Evolutionary conservation across 805 yeast species (phyloP).

Genomic region (Pachysolen tannophilus): DNA sequence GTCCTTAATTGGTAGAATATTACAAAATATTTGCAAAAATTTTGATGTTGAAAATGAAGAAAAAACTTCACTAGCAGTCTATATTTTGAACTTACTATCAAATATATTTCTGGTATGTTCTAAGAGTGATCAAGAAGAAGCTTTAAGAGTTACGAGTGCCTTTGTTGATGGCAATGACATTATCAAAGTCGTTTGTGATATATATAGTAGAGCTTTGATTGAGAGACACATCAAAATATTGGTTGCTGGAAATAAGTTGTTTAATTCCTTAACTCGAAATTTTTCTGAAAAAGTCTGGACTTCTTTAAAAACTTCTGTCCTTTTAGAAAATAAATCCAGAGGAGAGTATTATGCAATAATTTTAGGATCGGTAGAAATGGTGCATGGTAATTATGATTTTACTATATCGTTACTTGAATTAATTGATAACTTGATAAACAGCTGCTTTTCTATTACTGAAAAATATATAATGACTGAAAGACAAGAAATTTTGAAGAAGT

Average conservation of each 20-base stretch:
- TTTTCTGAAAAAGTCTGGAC: slow-evolving; percentile 74
- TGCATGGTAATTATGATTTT: slow-evolving; percentile 57
- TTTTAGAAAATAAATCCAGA: slow-evolving; percentile 53
- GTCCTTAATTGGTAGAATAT: slow-evolving; percentile 72
- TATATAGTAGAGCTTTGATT: slow-evolving; percentile 64
- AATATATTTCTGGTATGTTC: slow-evolving; percentile 34
- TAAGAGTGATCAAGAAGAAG: slow-evolving; percentile 17
- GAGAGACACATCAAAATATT: slow-evolving; percentile 40
- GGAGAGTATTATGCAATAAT: slow-evolving; percentile 58
- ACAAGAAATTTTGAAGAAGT: slow-evolving; percentile 44
- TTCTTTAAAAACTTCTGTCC: slow-evolving; percentile 56
- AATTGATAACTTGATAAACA: slow-evolving; percentile 42
- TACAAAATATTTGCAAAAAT: slow-evolving; percentile 50
- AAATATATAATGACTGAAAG: slow-evolving; percentile 34
- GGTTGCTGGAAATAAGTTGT: slow-evolving; percentile 37
- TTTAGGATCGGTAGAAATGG: slow-evolving; percentile 66
- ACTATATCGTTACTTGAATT: slow-evolving; percentile 54
- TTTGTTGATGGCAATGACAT: slow-evolving; percentile 24
- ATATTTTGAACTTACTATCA: slow-evolving; percentile 44
- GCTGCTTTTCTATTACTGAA: slow-evolving; percentile 34
- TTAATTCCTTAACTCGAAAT: slow-evolving; percentile 37
- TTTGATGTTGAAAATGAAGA: slow-evolving; percentile 29
- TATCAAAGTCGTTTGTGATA: slow-evolving; percentile 49
- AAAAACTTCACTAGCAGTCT: slow-evolving; percentile 31
- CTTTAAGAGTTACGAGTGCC: slow-evolving; percentile 25